phyloP scores from a whole-genome alignment of 2,329 filamentous ascomycete genomes.

The Arthroderma uncinatum region DNA sequence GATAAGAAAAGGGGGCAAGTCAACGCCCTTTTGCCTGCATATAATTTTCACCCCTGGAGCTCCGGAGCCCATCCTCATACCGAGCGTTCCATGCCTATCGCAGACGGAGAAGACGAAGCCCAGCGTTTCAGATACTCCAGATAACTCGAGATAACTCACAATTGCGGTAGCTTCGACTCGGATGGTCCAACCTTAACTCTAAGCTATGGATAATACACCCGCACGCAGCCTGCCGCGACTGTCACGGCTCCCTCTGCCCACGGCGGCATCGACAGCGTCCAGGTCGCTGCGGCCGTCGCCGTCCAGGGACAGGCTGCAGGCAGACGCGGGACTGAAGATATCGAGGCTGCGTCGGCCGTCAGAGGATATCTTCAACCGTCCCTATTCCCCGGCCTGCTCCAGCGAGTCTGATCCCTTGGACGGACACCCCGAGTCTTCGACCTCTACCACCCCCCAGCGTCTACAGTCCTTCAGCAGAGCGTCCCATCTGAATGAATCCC shows the following conservation, averaged over 20 bases:
- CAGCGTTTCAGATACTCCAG: too few relatives aligned
- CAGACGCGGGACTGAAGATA: constrained; percentile 30
- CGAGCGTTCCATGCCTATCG: too few relatives aligned
- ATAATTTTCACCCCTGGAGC: too few relatives aligned
- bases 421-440: not conserved
- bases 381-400: constrained; percentile 19
- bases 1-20: too few relatives aligned
- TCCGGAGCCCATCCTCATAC: too few relatives aligned
- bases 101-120: too few relatives aligned
- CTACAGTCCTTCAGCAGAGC: not conserved
- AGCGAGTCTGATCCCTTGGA: constrained; percentile 5
- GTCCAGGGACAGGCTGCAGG: constrained; percentile 38
- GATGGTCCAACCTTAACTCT: not conserved
- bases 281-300: constrained; percentile 37
- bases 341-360: constrained; percentile 31
- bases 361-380: constrained; percentile 29
- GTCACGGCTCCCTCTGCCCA: constrained; percentile 44
- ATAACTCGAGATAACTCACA: too few relatives aligned
- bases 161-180: too few relatives aligned
- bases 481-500: constrained; percentile 12
- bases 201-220: constrained; percentile 26
- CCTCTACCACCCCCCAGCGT: not conserved
- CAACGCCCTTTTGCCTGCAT: too few relatives aligned
- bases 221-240: constrained; percentile 39
- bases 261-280: constrained; percentile 24